Conservation (phyloP, 1,284 basidiomycete genomes). For the Bjerkandera adusta region DNA sequence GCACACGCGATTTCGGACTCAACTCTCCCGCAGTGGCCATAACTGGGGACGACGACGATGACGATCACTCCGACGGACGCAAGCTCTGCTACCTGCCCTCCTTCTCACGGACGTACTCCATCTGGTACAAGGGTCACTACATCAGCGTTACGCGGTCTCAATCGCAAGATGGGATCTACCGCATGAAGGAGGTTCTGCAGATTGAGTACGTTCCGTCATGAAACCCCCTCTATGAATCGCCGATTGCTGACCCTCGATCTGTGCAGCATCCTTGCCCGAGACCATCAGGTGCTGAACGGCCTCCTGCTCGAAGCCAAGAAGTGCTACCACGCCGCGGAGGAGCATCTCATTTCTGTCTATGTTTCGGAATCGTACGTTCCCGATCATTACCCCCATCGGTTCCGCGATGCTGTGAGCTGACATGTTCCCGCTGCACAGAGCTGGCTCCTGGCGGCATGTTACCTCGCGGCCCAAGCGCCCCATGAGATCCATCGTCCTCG, state of each 20-base stretch:
- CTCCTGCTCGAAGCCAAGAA: slow-evolving; percentile 58
- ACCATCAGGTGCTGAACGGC: slow-evolving; percentile 44
- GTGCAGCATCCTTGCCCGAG: slow-evolving; percentile 49
- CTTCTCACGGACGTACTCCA: slow-evolving; percentile 24
- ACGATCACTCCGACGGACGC: slow-evolving; percentile 18
- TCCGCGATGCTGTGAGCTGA: too few species aligned
- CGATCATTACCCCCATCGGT: neutral
- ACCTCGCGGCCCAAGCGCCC: slow-evolving; percentile 62
- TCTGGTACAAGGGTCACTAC: slow-evolving; percentile 33
- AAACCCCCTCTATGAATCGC: neutral
- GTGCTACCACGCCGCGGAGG: slow-evolving; percentile 47
- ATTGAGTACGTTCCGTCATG: slow-evolving; percentile 24
- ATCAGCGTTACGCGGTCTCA: slow-evolving; percentile 27
- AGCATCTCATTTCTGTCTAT: slow-evolving; percentile 54
- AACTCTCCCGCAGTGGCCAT: slow-evolving; percentile 18
- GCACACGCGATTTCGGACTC: slow-evolving; percentile 24
- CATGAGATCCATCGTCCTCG: slow-evolving; percentile 63
- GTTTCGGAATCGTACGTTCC: slow-evolving; percentile 44
- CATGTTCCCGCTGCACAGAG: neutral
- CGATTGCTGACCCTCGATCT: slow-evolving; percentile 2
- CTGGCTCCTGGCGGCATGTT: slow-evolving; percentile 46
- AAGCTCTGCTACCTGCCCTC: slow-evolving; percentile 30
- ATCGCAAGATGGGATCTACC: slow-evolving; percentile 21
- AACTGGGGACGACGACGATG: slow-evolving; percentile 19
- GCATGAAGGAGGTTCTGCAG: slow-evolving; percentile 24